Percentiles rank a stretch among this genome's conserved stretches.
phyloP scores from a whole-genome alignment of 2,329 filamentous ascomycete genomes.

The Pestalotiopsis fici region DNA sequence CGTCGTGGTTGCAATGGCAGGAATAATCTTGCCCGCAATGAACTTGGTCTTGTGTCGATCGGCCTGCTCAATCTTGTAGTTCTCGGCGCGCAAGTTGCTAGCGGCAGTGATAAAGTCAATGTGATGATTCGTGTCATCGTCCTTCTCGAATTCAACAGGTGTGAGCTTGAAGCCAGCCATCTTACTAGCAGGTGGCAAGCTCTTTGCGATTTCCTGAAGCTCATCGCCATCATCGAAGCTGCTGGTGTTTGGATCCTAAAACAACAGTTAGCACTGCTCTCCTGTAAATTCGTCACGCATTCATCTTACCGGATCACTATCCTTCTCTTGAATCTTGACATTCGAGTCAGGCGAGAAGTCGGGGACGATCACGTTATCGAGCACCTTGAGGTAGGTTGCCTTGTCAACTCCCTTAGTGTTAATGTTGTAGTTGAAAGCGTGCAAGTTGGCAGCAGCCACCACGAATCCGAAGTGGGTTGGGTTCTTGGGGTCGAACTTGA shows the following conservation, averaged over 20 bases:
- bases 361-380: slow-evolving; percentile 92
- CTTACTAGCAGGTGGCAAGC: slow-evolving; percentile 76
- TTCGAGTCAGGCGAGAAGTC: slow-evolving; percentile 89
- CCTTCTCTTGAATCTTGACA: slow-evolving; percentile 95
- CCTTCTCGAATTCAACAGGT: slow-evolving; percentile 97
- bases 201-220: slow-evolving; percentile 69
- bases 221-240: slow-evolving; percentile 74
- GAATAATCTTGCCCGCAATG: slow-evolving; percentile 99
- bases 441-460: slow-evolving; percentile 84
- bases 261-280: slow-evolving; percentile 14
- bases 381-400: slow-evolving; percentile 73
- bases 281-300: too few relatives aligned
- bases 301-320: slow-evolving; percentile 81
- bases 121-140: slow-evolving; percentile 96
- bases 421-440: slow-evolving; percentile 98
- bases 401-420: slow-evolving; percentile 76
- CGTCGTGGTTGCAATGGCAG: slow-evolving; percentile 95
- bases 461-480: slow-evolving; percentile 87
- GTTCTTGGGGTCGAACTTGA: slow-evolving; percentile 86
- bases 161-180: slow-evolving; percentile 86
- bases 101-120: slow-evolving; percentile 99
- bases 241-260: slow-evolving; percentile 76
- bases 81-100: slow-evolving; percentile 93
- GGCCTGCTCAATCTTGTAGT: slow-evolving; percentile 93
- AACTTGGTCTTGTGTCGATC: slow-evolving; percentile 99